Base-by-base conservation (phyloP, 108 stramenopile genomes). In the Cyclotella atomus region DNA sequence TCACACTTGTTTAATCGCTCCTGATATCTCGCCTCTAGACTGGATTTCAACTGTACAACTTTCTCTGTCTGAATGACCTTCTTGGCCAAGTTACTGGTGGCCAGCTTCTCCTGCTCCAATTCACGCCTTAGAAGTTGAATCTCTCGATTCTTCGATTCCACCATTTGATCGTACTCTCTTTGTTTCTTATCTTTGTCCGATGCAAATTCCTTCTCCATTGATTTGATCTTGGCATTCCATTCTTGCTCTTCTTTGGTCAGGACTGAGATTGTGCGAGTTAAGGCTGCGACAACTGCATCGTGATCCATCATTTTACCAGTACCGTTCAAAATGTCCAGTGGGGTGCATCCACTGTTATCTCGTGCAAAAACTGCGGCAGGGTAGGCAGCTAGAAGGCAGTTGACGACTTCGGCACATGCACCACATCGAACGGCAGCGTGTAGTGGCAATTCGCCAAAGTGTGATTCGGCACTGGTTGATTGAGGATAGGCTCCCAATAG, bases 401-500 rank as follows among this genome's bases (percentile, higher is more conserved):
- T 86, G 35, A 90, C 83, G 0, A 90, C 87, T 30, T 88, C 89
- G 27, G 85, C 84, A 27, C 87, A 76, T 16, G 86, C 87, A 3
- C 85, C 87, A 23, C 74, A 84, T 61, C 83, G 84, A 0, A 87
- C 84, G 25, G 86, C 85, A 16, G 83, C 65, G 62, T 90, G 89
- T 5, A 90, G 83, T 12, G 89, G 85, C 19, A 86, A 76, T 54
- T 88, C 82, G 30, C 87, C 91, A 66, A 88, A 83, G 43, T 88
- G 81, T 8, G 83, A 87, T 75, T 76, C 82, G 10, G 38, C 27
- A 25, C 59, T 70, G 9, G 84, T 77, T 19, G 85, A 81, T 71
- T 71, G 75, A 6, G 89, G 87, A 52, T 78, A 83, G 29, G 70
- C 67, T 10, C 67, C 71, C 3, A 90, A 68, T 29, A 91, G 75